phyloP scores from a whole-genome alignment of 495 filamentous ascomycete species.

The Penicillium waksmanii region DNA sequence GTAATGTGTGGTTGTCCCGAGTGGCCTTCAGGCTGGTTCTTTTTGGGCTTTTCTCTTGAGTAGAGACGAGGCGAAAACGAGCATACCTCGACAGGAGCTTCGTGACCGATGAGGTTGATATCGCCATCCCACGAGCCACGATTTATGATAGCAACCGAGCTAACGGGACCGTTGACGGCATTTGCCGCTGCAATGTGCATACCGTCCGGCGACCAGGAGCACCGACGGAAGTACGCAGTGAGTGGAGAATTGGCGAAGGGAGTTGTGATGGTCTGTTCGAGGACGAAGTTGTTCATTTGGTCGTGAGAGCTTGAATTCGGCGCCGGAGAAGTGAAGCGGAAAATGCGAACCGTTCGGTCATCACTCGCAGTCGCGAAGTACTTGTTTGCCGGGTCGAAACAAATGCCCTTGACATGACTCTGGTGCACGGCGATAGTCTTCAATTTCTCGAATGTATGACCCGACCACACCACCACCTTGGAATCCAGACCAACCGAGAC shows the following conservation, averaged over 20 bases:
- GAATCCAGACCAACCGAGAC: conserved; percentile 97
- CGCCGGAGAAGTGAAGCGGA: conserved; percentile 86
- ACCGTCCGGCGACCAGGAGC: conserved; percentile 96
- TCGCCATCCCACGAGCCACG: conserved; percentile 92
- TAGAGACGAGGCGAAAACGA: conserved; percentile 94
- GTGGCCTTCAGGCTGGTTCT: conserved; percentile 46
- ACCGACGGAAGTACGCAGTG: conserved; percentile 95
- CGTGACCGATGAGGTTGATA: conserved; percentile 96
- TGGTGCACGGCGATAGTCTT: conserved; percentile 90
- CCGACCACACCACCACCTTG: conserved; percentile 97
- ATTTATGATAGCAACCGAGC: conserved; percentile 94
- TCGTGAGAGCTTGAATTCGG: conserved; percentile 95
- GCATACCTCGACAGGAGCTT: conserved; percentile 95
- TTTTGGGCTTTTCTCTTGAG: conserved; percentile 64
- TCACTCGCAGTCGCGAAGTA: conserved; percentile 98
- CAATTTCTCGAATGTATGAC: conserved; percentile 95
- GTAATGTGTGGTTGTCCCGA: conserved; percentile 65
- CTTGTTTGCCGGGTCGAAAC: conserved; percentile 98
- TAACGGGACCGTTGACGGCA: conserved; percentile 94
- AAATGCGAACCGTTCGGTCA: conserved; percentile 95
- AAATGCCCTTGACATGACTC: conserved; percentile 97
- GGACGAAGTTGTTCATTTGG: conserved; percentile 90
- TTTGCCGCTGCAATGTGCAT: conserved; percentile 97
- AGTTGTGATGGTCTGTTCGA: conserved; percentile 81
- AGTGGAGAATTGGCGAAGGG: conserved; percentile 89